phyloP scores from a whole-genome alignment of 768 basidiomycete genomes.

The Boletus rubescentipes region DNA sequence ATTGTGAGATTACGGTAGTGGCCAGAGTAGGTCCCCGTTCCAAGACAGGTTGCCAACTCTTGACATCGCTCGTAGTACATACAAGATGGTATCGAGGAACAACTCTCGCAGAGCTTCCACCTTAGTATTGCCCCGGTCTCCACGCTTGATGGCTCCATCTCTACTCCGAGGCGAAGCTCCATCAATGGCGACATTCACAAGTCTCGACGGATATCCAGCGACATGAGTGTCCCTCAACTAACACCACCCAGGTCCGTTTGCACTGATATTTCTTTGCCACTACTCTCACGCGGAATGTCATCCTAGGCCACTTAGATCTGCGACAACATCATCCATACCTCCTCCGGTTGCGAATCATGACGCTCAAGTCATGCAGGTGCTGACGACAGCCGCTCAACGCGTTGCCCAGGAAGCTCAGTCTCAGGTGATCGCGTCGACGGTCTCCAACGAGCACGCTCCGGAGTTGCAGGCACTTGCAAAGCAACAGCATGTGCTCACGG shows the following conservation, averaged over 20 bases:
- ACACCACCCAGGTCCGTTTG: constrained; percentile 30
- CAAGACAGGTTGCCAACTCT: neutral
- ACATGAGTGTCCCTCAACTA: constrained; percentile 36
- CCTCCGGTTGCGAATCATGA: constrained; percentile 47
- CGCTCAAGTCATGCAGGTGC: constrained; percentile 73
- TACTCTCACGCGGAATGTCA: constrained; percentile 6
- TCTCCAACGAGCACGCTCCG: constrained; percentile 43
- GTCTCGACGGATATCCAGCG: constrained; percentile 42
- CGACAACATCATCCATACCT: constrained; percentile 29
- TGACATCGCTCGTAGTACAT: constrained; percentile 39
- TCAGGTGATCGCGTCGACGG: constrained; percentile 55
- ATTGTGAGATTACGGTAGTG: constrained; percentile 69
- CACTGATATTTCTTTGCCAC: neutral
- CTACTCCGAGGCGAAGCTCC: constrained; percentile 47
- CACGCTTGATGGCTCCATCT: constrained; percentile 44
- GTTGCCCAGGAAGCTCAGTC: constrained; percentile 74
- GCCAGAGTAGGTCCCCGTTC: constrained; percentile 58
- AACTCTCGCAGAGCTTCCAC: constrained; percentile 63
- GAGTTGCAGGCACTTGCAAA: constrained; percentile 71
- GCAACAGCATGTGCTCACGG: constrained; percentile 75
- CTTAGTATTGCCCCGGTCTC: constrained; percentile 71
- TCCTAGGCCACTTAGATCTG: constrained; percentile 33
- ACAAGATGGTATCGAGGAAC: constrained; percentile 74
- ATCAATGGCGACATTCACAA: constrained; percentile 43
- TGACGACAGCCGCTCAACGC: constrained; percentile 74